phyloP scores from a whole-genome alignment of 2,329 filamentous ascomycete species.

The Cylindrodendrum hubeiense region DNA sequence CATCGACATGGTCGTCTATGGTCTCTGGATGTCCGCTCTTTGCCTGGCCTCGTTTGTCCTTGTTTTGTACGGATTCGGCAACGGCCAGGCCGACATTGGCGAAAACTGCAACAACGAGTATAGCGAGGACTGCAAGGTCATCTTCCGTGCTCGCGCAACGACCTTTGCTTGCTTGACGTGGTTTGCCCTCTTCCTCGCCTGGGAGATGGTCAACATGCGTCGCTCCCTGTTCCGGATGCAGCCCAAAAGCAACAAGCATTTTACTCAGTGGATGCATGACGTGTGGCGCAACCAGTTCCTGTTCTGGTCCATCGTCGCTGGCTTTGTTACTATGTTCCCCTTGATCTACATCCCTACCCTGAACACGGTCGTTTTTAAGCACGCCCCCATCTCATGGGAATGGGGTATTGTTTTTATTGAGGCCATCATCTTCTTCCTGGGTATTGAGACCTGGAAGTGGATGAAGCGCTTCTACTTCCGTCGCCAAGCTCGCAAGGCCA shows the following conservation, averaged over 20 bases:
- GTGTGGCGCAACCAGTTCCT: conserved; percentile 79
- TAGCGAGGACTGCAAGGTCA: conserved; percentile 64
- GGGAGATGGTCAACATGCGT: conserved; percentile 80
- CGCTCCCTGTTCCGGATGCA: conserved; percentile 81
- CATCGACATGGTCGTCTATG: conserved; percentile 75
- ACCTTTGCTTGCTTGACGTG: conserved; percentile 80
- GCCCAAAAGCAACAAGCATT: conserved; percentile 69
- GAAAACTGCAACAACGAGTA: conserved; percentile 70
- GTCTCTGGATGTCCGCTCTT: conserved; percentile 74
- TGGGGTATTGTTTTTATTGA: conserved; percentile 70
- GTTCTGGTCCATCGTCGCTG: conserved; percentile 69
- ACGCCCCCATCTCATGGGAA: conserved; percentile 70
- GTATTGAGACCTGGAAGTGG: conserved; percentile 71
- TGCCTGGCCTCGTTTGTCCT: conserved; percentile 66
- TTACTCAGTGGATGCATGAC: conserved; percentile 75
- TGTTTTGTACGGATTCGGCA: conserved; percentile 63
- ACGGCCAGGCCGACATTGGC: conserved; percentile 64
- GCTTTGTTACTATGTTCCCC: conserved; percentile 61
- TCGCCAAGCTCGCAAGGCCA: conserved; percentile 43
- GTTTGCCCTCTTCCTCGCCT: conserved; percentile 80
- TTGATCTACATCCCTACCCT: conserved; percentile 69
- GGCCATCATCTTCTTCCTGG: conserved; percentile 67
- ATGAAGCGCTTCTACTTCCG: conserved; percentile 61
- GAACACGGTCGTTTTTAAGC: conserved; percentile 69
- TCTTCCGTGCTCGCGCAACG: conserved; percentile 78